Evolutionary conservation across 176 grass and related monocot genomes (phyloP).

Genomic region (Triticum turgidum): DNA sequence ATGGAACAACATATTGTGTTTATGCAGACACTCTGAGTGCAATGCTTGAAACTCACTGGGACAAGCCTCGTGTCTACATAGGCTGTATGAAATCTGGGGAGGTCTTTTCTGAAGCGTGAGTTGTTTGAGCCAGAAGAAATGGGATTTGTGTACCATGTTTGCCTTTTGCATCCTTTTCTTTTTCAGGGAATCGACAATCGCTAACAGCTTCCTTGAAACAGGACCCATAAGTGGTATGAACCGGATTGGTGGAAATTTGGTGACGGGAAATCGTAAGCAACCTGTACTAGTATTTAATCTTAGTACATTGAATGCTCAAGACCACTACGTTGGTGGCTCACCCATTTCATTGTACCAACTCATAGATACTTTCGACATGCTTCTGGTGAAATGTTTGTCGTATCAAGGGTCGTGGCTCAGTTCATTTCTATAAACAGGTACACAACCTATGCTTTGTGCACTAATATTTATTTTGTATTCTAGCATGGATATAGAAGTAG

Average conservation of each 20-base stretch:
- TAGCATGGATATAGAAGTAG: constrained; percentile 15
- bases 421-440: constrained; percentile 99
- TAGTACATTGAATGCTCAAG: constrained; percentile 24
- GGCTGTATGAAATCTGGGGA: constrained; percentile 99
- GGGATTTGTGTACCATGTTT: constrained; percentile 13
- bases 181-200: constrained; percentile 23
- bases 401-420: constrained; percentile 90
- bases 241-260: constrained; percentile 99
- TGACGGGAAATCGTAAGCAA: constrained; percentile 93
- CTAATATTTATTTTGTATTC: constrained; percentile 10
- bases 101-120: constrained; percentile 97
- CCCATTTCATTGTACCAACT: constrained; percentile 31
- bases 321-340: constrained; percentile 25
- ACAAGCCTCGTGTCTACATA: constrained; percentile 86
- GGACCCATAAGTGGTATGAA: constrained; percentile 97
- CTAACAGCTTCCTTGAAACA: constrained; percentile 35
- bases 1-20: constrained; percentile 26
- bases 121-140: constrained; percentile 33
- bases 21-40: constrained; percentile 83
- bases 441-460: background rate
- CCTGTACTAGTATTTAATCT: constrained; percentile 15
- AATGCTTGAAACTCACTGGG: constrained; percentile 79
- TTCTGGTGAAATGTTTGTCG: constrained; percentile 91
- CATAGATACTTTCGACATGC: constrained; percentile 93
- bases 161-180: constrained; percentile 2